Percentiles rank a stretch among this genome's conserved stretches.
Evolutionary conservation across 169 alveolate genomes (phyloP).

Genomic region (Eimeria nieschulzi): DNA sequence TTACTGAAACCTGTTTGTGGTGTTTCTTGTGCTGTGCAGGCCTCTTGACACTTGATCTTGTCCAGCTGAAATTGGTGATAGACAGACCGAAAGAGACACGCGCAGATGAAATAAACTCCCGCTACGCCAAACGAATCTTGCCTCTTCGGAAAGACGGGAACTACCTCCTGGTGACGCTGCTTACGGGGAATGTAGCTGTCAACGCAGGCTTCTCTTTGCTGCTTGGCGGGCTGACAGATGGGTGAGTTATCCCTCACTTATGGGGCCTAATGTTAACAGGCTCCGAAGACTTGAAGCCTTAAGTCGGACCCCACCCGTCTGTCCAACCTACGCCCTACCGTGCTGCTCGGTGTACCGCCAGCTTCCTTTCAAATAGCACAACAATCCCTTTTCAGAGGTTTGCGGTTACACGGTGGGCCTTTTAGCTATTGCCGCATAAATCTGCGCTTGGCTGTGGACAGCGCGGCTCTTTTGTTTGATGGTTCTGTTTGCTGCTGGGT

Average conservation of each 20-base stretch:
- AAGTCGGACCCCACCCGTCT: too few relatives aligned
- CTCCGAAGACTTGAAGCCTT: too few relatives aligned
- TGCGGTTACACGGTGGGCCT: too few relatives aligned
- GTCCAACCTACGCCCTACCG: too few relatives aligned
- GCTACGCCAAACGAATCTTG: slow-evolving; percentile 81
- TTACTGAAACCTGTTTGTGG: too few relatives aligned
- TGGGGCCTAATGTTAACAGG: too few relatives aligned
- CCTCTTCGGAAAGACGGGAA: slow-evolving; percentile 86
- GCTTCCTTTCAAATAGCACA: too few relatives aligned
- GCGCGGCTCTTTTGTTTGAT: too few relatives aligned
- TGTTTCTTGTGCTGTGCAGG: neutral
- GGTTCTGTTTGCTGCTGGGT: neutral
- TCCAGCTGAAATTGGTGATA: slow-evolving; percentile 82
- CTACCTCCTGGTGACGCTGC: slow-evolving; percentile 81
- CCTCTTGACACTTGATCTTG: slow-evolving; percentile 83
- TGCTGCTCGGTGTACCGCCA: too few relatives aligned
- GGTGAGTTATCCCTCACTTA: slow-evolving; percentile 43
- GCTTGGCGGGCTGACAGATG: slow-evolving; percentile 83
- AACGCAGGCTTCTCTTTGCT: slow-evolving; percentile 84
- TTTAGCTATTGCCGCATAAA: too few relatives aligned
- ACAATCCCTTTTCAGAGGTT: too few relatives aligned
- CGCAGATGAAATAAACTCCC: slow-evolving; percentile 69
- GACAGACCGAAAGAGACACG: slow-evolving; percentile 76
- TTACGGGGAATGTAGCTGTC: slow-evolving; percentile 86
- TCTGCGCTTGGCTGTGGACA: too few relatives aligned